A percentile compares a stretch with the other conserved stretches of the same genome.
phyloP scores from a whole-genome alignment of 129 eudicot genomes.

The Flaveria ramosissima region DNA sequence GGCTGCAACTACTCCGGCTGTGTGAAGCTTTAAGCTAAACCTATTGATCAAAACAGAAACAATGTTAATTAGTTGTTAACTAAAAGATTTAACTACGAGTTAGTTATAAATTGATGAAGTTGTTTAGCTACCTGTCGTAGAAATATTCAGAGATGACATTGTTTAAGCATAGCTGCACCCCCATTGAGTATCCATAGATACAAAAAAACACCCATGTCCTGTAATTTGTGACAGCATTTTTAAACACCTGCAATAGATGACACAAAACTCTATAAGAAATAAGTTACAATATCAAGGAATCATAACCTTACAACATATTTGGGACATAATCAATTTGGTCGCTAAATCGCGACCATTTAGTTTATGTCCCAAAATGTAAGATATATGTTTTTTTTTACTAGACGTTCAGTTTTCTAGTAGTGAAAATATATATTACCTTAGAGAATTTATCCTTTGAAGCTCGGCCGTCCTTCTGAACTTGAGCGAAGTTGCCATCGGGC shows the following conservation, averaged over 20 bases:
- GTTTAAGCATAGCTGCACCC: constrained; percentile 40
- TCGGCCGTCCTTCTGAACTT: constrained; percentile 39
- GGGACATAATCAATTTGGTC: too few species aligned
- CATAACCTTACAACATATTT: too few species aligned
- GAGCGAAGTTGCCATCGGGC: constrained; percentile 53
- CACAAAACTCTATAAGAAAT: background rate
- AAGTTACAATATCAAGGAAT: too few species aligned
- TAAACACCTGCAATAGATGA: constrained; percentile 22
- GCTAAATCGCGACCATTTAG: too few species aligned
- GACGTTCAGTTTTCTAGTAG: too few species aligned
- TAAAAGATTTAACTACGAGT: background rate
- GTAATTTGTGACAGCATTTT: constrained; percentile 30
- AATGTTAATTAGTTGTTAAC: background rate
- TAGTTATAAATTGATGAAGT: background rate
- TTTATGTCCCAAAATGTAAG: too few species aligned
- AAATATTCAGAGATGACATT: constrained; percentile 43
- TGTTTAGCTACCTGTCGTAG: constrained; percentile 31
- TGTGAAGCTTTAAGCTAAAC: constrained; percentile 51
- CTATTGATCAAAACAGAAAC: constrained; percentile 4
- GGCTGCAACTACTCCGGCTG: constrained; percentile 61
- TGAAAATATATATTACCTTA: constrained; percentile 14
- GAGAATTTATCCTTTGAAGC: constrained; percentile 43
- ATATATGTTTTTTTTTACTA: too few species aligned
- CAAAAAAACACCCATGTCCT: constrained; percentile 40
- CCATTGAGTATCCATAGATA: constrained; percentile 43